Evolutionary conservation across 257 asterid species (phyloP).

Genomic region (Avicennia marina): DNA sequence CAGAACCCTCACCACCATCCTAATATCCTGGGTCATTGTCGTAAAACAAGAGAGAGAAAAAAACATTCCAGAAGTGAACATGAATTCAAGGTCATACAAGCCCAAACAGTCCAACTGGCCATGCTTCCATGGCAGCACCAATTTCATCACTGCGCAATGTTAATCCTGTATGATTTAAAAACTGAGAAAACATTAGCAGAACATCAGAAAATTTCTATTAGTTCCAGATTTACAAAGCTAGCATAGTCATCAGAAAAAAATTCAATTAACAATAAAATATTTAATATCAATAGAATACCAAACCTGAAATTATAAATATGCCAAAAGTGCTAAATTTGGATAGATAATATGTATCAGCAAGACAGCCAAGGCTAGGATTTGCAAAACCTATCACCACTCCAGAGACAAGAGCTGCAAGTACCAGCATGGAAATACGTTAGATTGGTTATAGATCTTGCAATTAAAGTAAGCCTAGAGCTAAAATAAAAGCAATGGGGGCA

Average conservation of each 20-base stretch:
- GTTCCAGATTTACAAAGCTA: not conserved
- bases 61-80: slow-evolving; percentile 11
- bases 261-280: not conserved
- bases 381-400: slow-evolving; percentile 81
- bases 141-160: slow-evolving; percentile 76
- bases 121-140: slow-evolving; percentile 89
- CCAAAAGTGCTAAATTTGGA: slow-evolving; percentile 86
- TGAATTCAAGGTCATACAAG: slow-evolving; percentile 50
- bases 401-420: slow-evolving; percentile 67
- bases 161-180: slow-evolving; percentile 48
- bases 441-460: not conserved
- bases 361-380: slow-evolving; percentile 83
- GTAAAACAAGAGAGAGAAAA: not conserved
- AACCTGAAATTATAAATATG: slow-evolving; percentile 81
- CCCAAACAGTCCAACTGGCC: slow-evolving; percentile 95
- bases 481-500: not conserved
- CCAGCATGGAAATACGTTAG: slow-evolving; percentile 17
- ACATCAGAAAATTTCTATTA: slow-evolving; percentile 1
- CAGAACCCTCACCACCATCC: not conserved
- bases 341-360: slow-evolving; percentile 63
- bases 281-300: slow-evolving; percentile 9
- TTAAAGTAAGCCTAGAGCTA: not conserved
- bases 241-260: slow-evolving; percentile 1
- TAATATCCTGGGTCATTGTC: not conserved
- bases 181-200: slow-evolving; percentile 4